Evolutionary conservation across 768 basidiomycete species (phyloP).

Genomic region (Leccinum barrowsii): DNA sequence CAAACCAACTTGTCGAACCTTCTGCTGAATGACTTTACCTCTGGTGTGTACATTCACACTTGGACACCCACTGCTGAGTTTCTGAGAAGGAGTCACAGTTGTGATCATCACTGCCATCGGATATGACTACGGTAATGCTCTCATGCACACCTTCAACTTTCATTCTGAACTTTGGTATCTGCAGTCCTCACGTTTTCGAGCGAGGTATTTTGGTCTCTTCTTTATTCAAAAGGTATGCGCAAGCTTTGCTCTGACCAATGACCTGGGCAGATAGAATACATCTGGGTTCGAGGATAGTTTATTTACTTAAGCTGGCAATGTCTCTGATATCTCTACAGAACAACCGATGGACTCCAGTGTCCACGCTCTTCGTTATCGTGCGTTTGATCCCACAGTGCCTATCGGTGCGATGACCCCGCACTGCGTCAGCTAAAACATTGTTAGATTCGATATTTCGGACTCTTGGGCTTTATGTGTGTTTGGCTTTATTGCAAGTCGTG

Average conservation of each 20-base stretch:
- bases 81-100: neutral
- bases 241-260: neutral
- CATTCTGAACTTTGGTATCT: neutral
- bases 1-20: neutral
- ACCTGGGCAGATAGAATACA: constrained; percentile 6
- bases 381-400: neutral
- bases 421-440: neutral
- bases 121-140: neutral
- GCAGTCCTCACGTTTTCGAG: constrained; percentile 8
- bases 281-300: constrained; percentile 9
- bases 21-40: neutral
- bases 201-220: constrained; percentile 4
- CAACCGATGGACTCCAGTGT: constrained; percentile 9
- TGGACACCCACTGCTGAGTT: neutral
- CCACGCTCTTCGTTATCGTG: constrained; percentile 9
- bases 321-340: constrained; percentile 3
- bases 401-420: neutral
- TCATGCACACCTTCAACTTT: neutral
- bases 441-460: neutral
- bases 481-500: neutral
- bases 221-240: neutral
- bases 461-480: neutral
- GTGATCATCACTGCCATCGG: neutral
- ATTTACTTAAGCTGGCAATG: neutral
- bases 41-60: neutral